Conservation (phyloP, 2,329 filamentous ascomycete species). For the Calonectria pseudoreteaudii region DNA sequence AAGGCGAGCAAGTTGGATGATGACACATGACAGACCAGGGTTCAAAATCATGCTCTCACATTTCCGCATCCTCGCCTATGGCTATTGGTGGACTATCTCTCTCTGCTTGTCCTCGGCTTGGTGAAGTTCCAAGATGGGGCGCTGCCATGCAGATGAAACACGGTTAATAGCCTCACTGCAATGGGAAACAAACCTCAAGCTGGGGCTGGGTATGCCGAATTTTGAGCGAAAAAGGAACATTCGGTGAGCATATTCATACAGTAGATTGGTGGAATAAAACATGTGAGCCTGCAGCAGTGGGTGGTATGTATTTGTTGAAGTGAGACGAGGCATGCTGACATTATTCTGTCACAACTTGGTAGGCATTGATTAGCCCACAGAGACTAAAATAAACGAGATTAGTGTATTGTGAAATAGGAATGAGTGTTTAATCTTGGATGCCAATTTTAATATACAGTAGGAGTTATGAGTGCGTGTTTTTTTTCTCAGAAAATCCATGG, state of each 20-base stretch:
- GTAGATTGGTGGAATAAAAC: background rate
- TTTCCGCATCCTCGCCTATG: background rate
- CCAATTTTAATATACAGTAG: background rate
- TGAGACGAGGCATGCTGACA: background rate
- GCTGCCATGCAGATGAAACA: background rate
- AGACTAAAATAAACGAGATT: background rate
- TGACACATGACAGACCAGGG: background rate
- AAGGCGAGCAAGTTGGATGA: background rate
- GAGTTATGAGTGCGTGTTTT: background rate
- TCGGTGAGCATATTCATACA: background rate
- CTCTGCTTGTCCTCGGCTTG: background rate
- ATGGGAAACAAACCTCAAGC: background rate
- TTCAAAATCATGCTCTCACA: background rate
- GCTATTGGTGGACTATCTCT: background rate
- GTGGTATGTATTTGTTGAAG: background rate
- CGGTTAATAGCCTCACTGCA: background rate
- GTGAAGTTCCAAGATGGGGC: background rate
- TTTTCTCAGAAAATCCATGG: constrained; percentile 53
- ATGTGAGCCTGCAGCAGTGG: background rate
- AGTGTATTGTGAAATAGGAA: background rate
- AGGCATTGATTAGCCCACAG: background rate
- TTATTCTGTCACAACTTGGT: background rate
- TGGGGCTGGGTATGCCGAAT: background rate
- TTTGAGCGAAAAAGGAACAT: background rate
- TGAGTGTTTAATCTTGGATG: background rate